Evolutionary conservation across 371 early-diverging fungal species (phyloP).

Genomic region (Zancudomyces culisetae): DNA sequence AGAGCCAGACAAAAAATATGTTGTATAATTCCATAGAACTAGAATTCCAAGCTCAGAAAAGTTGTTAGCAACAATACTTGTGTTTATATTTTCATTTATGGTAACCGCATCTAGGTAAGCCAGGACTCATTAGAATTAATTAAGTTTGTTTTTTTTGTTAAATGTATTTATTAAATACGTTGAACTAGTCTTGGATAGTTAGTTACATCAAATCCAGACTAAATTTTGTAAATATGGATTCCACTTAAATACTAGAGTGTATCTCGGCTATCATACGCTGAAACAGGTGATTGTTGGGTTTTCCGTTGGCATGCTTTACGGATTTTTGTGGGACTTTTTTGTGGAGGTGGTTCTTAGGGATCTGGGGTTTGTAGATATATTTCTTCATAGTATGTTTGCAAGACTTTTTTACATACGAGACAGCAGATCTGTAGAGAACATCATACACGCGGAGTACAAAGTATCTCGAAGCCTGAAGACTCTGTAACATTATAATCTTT

Average conservation of each 20-base stretch:
- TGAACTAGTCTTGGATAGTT: no score
- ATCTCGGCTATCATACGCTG: slow-evolving; percentile 61
- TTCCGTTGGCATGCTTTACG: slow-evolving; percentile 34
- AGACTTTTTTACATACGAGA: background rate
- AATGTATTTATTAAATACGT: no score
- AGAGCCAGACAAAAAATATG: background rate
- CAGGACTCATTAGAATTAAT: background rate
- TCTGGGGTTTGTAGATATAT: background rate
- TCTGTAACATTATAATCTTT: no score
- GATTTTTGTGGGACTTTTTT: slow-evolving; percentile 35
- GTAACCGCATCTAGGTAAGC: background rate
- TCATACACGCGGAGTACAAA: background rate
- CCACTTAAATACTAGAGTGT: slow-evolving; percentile 27
- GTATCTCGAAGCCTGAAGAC: no score
- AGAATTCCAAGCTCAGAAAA: no score
- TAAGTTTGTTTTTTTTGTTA: no score
- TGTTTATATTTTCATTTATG: background rate
- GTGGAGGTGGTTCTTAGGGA: slow-evolving; percentile 15
- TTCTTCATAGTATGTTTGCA: background rate
- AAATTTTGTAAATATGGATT: slow-evolving; percentile 4
- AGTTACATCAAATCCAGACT: no score
- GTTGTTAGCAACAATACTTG: no score
- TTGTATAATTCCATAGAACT: background rate
- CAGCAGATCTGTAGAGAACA: background rate
- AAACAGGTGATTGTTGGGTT: slow-evolving; percentile 57